Evolutionary conservation across 257 asterid genomes (phyloP).

Genomic region (Coffea eugenioides): DNA sequence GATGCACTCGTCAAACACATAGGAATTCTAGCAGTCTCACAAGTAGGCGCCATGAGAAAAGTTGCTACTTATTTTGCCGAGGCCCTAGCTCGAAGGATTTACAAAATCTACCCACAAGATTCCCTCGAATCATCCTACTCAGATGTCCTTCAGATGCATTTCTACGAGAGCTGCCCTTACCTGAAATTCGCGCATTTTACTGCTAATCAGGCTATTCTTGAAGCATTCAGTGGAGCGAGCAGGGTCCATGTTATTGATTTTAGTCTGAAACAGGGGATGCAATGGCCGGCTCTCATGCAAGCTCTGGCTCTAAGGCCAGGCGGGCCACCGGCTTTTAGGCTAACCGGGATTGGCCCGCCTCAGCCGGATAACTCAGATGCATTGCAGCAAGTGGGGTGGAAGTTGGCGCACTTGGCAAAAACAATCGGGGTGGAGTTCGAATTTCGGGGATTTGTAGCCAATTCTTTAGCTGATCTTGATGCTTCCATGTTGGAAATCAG

Average conservation of each 20-base stretch:
- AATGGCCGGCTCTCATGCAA: constrained; percentile 84
- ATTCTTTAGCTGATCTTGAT: constrained; percentile 71
- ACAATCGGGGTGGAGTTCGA: constrained; percentile 68
- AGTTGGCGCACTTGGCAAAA: constrained; percentile 68
- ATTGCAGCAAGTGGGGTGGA: constrained; percentile 81
- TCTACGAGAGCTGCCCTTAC: constrained; percentile 74
- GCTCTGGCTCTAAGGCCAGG: constrained; percentile 68
- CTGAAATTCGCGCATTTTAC: constrained; percentile 83
- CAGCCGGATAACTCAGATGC: constrained; percentile 72
- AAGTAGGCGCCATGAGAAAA: constrained; percentile 76
- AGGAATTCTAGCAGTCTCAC: constrained; percentile 63
- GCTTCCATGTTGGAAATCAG: constrained; percentile 46
- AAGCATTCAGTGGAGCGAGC: constrained; percentile 53
- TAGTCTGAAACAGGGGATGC: constrained; percentile 78
- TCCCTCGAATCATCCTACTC: constrained; percentile 50
- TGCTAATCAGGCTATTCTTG: constrained; percentile 77
- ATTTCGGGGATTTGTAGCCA: constrained; percentile 67
- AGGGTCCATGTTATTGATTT: constrained; percentile 74
- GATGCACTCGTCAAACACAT: constrained; percentile 68
- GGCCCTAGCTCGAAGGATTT: constrained; percentile 63
- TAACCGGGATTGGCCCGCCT: constrained; percentile 80
- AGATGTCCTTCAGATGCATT: constrained; percentile 73
- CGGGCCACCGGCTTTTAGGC: constrained; percentile 67
- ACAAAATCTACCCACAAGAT: constrained; percentile 60
- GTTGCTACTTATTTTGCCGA: constrained; percentile 77